These are phyloP conservation scores for Yamadazyma mexicana DNA, from an alignment of 1,139 yeast species.

Conservation along the genomic window DNA sequence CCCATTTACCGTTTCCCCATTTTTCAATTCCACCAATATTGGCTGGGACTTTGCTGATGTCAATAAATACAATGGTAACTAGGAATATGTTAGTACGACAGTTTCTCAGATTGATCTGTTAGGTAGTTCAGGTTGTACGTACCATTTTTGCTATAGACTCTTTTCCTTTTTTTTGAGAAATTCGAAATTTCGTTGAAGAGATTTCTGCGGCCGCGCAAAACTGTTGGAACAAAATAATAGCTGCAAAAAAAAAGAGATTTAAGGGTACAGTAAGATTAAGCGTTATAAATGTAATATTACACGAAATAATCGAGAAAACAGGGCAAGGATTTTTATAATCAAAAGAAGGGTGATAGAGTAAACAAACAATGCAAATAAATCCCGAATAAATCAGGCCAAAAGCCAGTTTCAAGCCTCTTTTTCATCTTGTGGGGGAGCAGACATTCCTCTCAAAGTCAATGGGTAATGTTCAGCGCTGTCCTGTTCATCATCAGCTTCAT, in stretches of 20 bases:
- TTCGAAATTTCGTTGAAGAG: slow-evolving; percentile 6
- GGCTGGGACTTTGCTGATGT: slow-evolving; percentile 92
- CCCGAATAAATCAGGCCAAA: no score
- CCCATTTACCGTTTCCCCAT: slow-evolving; percentile 90
- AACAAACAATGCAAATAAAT: no score
- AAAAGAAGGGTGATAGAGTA: no score
- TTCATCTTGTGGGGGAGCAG: slow-evolving; percentile 35
- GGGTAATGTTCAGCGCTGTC: slow-evolving; percentile 36
- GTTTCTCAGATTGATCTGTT: neutral
- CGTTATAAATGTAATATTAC: neutral
- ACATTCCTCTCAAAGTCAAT: slow-evolving; percentile 46
- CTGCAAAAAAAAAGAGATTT: neutral
- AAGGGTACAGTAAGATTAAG: no score
- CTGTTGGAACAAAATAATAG: neutral
- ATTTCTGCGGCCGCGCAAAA: slow-evolving; percentile 8
- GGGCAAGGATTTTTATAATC: no score
- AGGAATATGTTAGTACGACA: slow-evolving; percentile 10
- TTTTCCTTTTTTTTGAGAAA: neutral
- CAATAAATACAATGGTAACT: slow-evolving; percentile 87
- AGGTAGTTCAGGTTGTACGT: neutral
- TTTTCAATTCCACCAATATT: slow-evolving; percentile 85
- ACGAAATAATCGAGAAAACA: neutral
- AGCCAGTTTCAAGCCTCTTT: no score
- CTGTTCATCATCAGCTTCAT: slow-evolving; percentile 34
- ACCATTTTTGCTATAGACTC: slow-evolving; percentile 4